Base-by-base conservation (phyloP, 495 filamentous ascomycete genomes). In the Thermothielavioides terrestris region DNA sequence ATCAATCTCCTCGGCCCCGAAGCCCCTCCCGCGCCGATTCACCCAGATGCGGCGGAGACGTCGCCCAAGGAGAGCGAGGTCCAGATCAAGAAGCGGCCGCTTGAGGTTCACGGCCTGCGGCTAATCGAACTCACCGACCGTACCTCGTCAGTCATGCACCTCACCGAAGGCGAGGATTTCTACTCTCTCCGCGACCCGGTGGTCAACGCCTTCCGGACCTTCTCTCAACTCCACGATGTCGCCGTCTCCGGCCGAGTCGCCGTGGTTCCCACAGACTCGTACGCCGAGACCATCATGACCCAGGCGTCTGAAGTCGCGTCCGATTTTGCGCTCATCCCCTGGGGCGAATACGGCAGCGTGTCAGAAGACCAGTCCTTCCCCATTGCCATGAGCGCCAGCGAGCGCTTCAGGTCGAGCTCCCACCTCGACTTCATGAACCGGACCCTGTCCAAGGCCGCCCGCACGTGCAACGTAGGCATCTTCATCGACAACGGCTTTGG, bases 61-160 rank as follows among this genome's bases (percentile, higher is more conserved):
- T 49, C 18, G 14, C 53, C 44, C 20, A 50, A 10, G 1, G 30
- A 20, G 27, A 35, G 32, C 2, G 52, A 49, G 8, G 40, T 59
- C 17, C 34, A 58, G 26, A 40, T 63, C 32, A 56, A 58, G 25
- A 75, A 72, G 47, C 66, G 75, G 20, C 77, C 82, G 1, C 74
- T 95, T 3, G 80, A 89, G 60, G 87, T 94, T 0, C 85, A 95
- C 58, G 92, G 89, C 30, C 68, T 95, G 20, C 85, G 90, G 2
- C 72, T 98, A 42, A 67, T 96, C 34, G 88, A 94, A 60, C 80
- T 97, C 20, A 92, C 88, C 1, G 89, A 98, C 52, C 89, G 92
- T 74, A 83, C 85, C 27, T 96, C 92, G 6, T 86, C 89, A 17
- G 89, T 95, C 46, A 98, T 98, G 92, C 85, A 89, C 57, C 87